These are phyloP conservation scores for Pyrus pyrifolia DNA, from an alignment of 306 rosid genomes.

Conservation along the genomic window DNA sequence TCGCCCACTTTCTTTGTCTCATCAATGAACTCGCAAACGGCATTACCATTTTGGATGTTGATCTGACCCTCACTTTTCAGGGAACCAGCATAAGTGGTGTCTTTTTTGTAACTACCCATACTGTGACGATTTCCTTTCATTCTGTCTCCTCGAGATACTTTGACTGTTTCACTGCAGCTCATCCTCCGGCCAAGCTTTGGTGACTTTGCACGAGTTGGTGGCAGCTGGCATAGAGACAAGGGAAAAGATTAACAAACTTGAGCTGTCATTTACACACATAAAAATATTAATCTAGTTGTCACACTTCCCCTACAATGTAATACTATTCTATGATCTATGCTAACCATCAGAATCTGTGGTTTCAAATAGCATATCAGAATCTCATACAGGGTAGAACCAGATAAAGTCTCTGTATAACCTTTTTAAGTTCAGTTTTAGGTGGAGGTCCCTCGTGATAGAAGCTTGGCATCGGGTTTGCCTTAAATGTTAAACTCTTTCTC, in stretches of 20 bases:
- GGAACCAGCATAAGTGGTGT: constrained; percentile 4
- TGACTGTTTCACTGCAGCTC: constrained; percentile 40
- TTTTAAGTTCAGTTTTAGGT: constrained; percentile 82
- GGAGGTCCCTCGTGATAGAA: constrained; percentile 98
- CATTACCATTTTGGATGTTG: constrained; percentile 23
- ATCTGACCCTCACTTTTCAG: constrained; percentile 19
- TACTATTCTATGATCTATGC: background rate
- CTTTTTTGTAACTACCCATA: constrained; percentile 23
- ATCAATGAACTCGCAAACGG: constrained; percentile 27
- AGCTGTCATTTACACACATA: constrained; percentile 13
- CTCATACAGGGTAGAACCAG: constrained; percentile 12
- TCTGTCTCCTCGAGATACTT: constrained; percentile 28
- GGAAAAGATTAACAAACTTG: constrained; percentile 17
- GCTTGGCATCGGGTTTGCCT: constrained; percentile 96
- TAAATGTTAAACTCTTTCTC: constrained; percentile 84
- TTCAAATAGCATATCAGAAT: background rate
- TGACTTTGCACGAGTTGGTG: constrained; percentile 95
- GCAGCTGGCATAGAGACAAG: constrained; percentile 44
- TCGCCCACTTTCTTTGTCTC: constrained; percentile 30
- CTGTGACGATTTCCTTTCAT: constrained; percentile 44
- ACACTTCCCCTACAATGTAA: background rate
- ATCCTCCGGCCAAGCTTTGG: constrained; percentile 92
- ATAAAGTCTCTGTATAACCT: constrained; percentile 39
- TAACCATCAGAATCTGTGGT: background rate
- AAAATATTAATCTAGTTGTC: background rate